Conservation (phyloP, 2,329 filamentous ascomycete species). For the Cladorrhinum sp. region DNA sequence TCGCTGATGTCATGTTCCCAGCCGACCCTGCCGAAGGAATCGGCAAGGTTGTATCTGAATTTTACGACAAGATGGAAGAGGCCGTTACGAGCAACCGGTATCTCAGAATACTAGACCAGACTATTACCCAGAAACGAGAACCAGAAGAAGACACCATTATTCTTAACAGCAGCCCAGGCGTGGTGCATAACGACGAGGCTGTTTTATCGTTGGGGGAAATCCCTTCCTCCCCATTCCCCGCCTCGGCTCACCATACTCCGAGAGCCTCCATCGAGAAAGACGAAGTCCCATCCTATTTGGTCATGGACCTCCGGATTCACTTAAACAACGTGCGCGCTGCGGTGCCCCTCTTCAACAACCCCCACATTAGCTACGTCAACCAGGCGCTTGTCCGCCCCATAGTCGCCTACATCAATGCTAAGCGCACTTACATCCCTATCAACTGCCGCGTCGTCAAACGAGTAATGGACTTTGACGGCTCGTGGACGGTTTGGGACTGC, state of each 20-base stretch:
- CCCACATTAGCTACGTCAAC: constrained; percentile 90
- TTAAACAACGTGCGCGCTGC: constrained; percentile 92
- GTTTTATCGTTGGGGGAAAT: constrained; percentile 6
- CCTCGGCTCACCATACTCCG: background rate
- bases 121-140: constrained; percentile 27
- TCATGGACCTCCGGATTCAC: constrained; percentile 93
- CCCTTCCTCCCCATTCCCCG: constrained; percentile 3
- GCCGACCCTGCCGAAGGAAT: constrained; percentile 84
- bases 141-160: constrained; percentile 16
- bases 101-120: constrained; percentile 54
- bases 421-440: constrained; percentile 92
- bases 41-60: constrained; percentile 91
- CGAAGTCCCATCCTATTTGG: constrained; percentile 73
- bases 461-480: constrained; percentile 84
- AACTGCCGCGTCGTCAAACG: constrained; percentile 92
- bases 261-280: constrained; percentile 27
- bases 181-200: background rate
- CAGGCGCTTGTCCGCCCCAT: constrained; percentile 93
- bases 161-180: constrained; percentile 18
- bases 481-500: constrained; percentile 92
- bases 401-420: constrained; percentile 96
- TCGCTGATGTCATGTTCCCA: constrained; percentile 93
- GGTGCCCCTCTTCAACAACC: constrained; percentile 82
- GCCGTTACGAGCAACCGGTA: constrained; percentile 79
- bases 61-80: constrained; percentile 93